phyloP scores from a whole-genome alignment of 805 yeast genomes.

The Kuraishia hungarica region DNA sequence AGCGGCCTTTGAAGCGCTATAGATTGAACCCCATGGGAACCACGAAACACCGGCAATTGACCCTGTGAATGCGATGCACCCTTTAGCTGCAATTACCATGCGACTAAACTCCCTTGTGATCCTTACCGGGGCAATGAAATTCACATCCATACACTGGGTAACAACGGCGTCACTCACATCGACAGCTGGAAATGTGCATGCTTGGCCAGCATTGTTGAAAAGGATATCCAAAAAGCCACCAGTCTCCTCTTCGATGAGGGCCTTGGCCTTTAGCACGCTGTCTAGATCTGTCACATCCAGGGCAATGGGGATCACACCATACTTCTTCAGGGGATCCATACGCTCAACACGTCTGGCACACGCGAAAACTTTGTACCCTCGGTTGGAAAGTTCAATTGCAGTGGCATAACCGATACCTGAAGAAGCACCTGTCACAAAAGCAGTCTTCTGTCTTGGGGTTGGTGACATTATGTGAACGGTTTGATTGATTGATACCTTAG shows the following conservation, averaged over 20 bases:
- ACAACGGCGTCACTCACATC: constrained; percentile 53
- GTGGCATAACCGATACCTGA: constrained; percentile 49
- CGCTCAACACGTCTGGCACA: constrained; percentile 62
- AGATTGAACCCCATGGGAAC: constrained; percentile 63
- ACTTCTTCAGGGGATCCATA: constrained; percentile 43
- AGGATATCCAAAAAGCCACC: constrained; percentile 48
- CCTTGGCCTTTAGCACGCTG: constrained; percentile 35
- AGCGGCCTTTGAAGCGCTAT: constrained; percentile 67
- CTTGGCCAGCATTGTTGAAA: constrained; percentile 60
- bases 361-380: constrained; percentile 53
- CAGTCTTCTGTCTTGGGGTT: constrained; percentile 17
- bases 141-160: constrained; percentile 48
- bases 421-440: constrained; percentile 52
- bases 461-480: background rate
- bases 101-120: constrained; percentile 49
- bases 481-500: background rate
- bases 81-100: constrained; percentile 53
- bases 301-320: constrained; percentile 35
- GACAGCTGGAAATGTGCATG: constrained; percentile 63
- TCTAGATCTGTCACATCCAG: constrained; percentile 52
- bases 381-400: constrained; percentile 32
- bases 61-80: constrained; percentile 68
- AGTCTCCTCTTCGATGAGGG: constrained; percentile 30
- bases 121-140: constrained; percentile 64
- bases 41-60: constrained; percentile 58